Conservation (phyloP, 371 early-diverging fungal species). For the Mortierella sp. region DNA sequence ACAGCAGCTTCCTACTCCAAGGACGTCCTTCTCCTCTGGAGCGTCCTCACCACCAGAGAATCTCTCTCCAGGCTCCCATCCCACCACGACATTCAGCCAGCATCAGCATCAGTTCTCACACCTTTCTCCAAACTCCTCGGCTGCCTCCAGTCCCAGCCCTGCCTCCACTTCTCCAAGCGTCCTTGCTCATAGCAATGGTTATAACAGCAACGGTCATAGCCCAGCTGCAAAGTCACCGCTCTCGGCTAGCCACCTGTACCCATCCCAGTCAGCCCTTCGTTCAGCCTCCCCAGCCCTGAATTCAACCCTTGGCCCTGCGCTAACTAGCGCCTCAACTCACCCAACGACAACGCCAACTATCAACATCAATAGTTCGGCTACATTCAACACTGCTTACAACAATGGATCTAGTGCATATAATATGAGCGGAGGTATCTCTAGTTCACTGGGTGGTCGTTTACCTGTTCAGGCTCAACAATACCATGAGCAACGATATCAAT, state of each 20-base stretch:
- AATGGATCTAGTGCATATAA: conserved; percentile 27
- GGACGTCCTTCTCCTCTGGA: conserved; percentile 54
- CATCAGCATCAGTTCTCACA: conserved; percentile 14
- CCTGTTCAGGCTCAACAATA: conserved; percentile 26
- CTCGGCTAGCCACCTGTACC: conserved; percentile 31
- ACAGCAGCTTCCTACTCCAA: conserved; percentile 47
- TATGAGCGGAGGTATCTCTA: conserved; percentile 14
- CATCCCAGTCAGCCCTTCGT: conserved; percentile 34
- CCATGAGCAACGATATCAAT: conserved; percentile 18
- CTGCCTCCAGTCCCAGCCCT: conserved; percentile 20
- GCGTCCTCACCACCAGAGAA: conserved; percentile 48
- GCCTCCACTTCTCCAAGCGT: conserved; percentile 36
- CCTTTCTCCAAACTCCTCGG: conserved; percentile 18
- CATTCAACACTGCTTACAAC: conserved; percentile 16
- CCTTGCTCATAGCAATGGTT: conserved; percentile 31
- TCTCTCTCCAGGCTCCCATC: conserved; percentile 30
- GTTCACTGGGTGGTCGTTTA: conserved; percentile 19
- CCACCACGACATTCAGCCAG: background rate
- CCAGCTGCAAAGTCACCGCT: conserved; percentile 28
- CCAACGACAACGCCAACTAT: background rate
- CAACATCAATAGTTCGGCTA: conserved; percentile 7
- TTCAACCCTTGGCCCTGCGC: conserved; percentile 26
- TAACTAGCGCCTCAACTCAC: background rate
- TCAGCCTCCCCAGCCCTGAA: conserved; percentile 36
- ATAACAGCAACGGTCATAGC: conserved; percentile 1